A percentile compares a stretch with the other conserved stretches of the same genome.
Evolutionary conservation across 164 flowering plant genomes (phyloP).

Genomic region (Stephania cephalantha): DNA sequence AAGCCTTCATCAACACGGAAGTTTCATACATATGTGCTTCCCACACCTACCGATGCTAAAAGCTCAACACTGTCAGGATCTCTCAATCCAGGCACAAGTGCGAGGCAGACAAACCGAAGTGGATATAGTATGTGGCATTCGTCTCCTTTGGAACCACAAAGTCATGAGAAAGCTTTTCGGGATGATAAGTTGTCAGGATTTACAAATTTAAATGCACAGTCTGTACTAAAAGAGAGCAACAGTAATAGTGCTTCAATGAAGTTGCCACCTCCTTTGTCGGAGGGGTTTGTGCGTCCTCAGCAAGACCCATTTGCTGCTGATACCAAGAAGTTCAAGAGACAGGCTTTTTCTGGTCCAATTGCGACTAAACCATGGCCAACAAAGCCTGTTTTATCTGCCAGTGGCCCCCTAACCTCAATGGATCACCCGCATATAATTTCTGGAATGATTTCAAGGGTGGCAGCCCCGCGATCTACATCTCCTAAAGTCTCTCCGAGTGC

Average conservation of each 20-base stretch:
- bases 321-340: slow-evolving; percentile 48
- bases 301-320: slow-evolving; percentile 26
- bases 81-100: slow-evolving; percentile 23
- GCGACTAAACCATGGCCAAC: slow-evolving; percentile 38
- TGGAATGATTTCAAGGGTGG: slow-evolving; percentile 37
- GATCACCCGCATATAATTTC: slow-evolving; percentile 39
- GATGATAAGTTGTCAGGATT: slow-evolving; percentile 33
- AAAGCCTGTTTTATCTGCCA: slow-evolving; percentile 32
- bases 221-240: slow-evolving; percentile 69
- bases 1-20: slow-evolving; percentile 46
- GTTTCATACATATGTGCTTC: slow-evolving; percentile 65
- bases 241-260: slow-evolving; percentile 27
- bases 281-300: slow-evolving; percentile 29
- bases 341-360: slow-evolving; percentile 79
- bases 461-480: slow-evolving; percentile 33
- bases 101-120: slow-evolving; percentile 23
- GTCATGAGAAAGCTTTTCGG: slow-evolving; percentile 26
- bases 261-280: slow-evolving; percentile 51
- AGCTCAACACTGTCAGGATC: slow-evolving; percentile 28
- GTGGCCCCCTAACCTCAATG: slow-evolving; percentile 35
- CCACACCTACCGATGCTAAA: slow-evolving; percentile 71
- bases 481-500: slow-evolving; percentile 55
- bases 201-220: slow-evolving; percentile 23
- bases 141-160: slow-evolving; percentile 52
- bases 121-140: slow-evolving; percentile 49